These are phyloP conservation scores for Helicostylum pulchrum DNA, from an alignment of 192 early-diverging fungal genomes.

Conservation along the genomic window DNA sequence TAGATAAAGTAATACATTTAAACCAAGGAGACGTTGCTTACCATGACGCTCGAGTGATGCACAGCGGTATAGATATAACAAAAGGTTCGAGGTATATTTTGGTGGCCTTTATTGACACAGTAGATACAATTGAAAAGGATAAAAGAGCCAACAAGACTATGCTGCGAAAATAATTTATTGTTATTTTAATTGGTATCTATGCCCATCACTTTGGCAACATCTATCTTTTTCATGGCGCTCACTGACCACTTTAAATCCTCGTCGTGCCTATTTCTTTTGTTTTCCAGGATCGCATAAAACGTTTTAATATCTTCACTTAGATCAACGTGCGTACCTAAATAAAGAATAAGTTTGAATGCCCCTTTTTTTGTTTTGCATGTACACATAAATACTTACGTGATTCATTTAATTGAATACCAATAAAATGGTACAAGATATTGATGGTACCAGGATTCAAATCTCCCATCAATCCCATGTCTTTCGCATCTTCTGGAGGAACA, in stretches of 20 bases:
- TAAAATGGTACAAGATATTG: slow-evolving; percentile 17
- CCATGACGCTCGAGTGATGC: slow-evolving; percentile 44
- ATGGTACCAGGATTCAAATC: slow-evolving; percentile 17
- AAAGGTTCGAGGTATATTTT: slow-evolving; percentile 39
- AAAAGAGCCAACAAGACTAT: background rate
- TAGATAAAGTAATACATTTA: slow-evolving; percentile 20
- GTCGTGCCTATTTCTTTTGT: slow-evolving; percentile 13
- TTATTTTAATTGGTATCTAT: background rate
- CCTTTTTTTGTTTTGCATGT: background rate
- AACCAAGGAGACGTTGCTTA: slow-evolving; percentile 44
- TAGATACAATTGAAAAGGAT: slow-evolving; percentile 29
- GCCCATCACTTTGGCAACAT: background rate
- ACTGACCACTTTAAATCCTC: slow-evolving; percentile 5
- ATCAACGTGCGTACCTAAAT: slow-evolving; percentile 3
- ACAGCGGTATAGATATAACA: slow-evolving; percentile 42
- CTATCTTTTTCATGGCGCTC: background rate
- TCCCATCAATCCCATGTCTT: background rate
- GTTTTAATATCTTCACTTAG: background rate
- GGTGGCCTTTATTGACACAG: slow-evolving; percentile 57
- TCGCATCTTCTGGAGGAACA: background rate
- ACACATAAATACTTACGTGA: background rate
- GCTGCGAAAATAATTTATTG: background rate
- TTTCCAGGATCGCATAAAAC: background rate
- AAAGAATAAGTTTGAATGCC: background rate
- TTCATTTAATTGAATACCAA: slow-evolving; percentile 15